These are phyloP conservation scores for Wilcoxina mikolae DNA, from an alignment of 495 filamentous ascomycete genomes.

Conservation along the genomic window DNA sequence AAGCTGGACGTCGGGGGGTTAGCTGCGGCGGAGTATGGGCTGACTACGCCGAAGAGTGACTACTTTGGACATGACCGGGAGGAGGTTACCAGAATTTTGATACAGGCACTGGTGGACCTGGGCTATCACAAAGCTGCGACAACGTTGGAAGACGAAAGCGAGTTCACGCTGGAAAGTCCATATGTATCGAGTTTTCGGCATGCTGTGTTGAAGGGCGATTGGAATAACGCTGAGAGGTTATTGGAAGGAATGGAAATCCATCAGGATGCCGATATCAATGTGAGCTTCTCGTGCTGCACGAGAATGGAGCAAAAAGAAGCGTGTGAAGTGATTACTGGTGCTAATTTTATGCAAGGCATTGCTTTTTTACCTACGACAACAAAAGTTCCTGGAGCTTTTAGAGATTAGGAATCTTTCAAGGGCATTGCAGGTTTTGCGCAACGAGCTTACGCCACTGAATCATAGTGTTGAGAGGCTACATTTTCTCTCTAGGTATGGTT, in stretches of 20 bases:
- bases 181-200: conserved; percentile 70
- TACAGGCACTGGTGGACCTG: conserved; percentile 77
- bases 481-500: conserved; percentile 58
- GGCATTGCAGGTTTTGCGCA: conserved; percentile 66
- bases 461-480: conserved; percentile 63
- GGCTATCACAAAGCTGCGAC: conserved; percentile 68
- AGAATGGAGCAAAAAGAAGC: not conserved
- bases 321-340: conserved; percentile 17
- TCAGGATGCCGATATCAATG: conserved; percentile 37
- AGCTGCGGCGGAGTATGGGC: conserved; percentile 18
- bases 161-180: conserved; percentile 72
- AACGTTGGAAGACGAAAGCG: conserved; percentile 63
- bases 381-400: conserved; percentile 88
- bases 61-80: conserved; percentile 80
- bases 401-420: conserved; percentile 56
- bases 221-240: conserved; percentile 70
- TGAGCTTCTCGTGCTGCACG: conserved; percentile 29
- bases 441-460: conserved; percentile 77
- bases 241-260: conserved; percentile 49
- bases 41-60: conserved; percentile 28
- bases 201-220: conserved; percentile 68
- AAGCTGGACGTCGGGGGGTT: conserved; percentile 24
- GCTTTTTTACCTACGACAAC: conserved; percentile 70
- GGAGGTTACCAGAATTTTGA: conserved; percentile 82
- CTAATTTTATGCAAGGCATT: conserved; percentile 31